A percentile compares a stretch with the other conserved stretches of the same genome.
Conservation (phyloP, 1,139 yeast genomes). For the Yamadazyma spencermartinsiae region DNA sequence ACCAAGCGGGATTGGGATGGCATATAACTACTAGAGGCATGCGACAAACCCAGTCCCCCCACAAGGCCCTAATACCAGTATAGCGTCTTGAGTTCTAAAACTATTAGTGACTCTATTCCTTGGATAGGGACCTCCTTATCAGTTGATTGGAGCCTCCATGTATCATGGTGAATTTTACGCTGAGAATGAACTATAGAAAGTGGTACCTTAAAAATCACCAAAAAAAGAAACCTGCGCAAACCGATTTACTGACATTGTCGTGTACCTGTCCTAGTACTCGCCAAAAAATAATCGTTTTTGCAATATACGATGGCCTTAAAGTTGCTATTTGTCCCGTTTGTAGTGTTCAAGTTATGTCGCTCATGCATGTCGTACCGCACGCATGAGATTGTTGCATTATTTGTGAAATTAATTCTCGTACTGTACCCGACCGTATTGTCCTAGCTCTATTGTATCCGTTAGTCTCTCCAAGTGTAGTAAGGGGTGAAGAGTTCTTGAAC, state of each 20-base stretch:
- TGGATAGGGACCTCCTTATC: no score
- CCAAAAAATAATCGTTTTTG: slow-evolving; percentile 2
- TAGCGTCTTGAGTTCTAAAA: no score
- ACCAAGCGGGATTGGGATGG: no score
- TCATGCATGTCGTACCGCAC: neutral
- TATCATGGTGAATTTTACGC: no score
- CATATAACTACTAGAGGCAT: no score
- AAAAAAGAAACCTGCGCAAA: neutral
- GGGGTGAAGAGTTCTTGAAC: no score
- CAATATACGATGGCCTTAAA: slow-evolving; percentile 1
- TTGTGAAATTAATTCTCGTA: neutral
- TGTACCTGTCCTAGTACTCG: neutral
- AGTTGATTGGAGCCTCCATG: neutral
- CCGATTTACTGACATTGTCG: no score
- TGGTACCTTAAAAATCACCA: slow-evolving; percentile 1
- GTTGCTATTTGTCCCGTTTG: neutral
- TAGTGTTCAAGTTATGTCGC: neutral
- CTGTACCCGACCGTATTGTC: neutral
- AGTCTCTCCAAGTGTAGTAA: no score
- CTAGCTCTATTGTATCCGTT: no score
- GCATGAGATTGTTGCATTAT: slow-evolving; percentile 2
- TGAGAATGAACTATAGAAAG: neutral
- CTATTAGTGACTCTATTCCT: no score
- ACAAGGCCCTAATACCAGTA: neutral
- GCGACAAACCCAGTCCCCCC: no score